phyloP scores from a whole-genome alignment of 371 early-diverging fungal species.

The Funneliformis caledonium region DNA sequence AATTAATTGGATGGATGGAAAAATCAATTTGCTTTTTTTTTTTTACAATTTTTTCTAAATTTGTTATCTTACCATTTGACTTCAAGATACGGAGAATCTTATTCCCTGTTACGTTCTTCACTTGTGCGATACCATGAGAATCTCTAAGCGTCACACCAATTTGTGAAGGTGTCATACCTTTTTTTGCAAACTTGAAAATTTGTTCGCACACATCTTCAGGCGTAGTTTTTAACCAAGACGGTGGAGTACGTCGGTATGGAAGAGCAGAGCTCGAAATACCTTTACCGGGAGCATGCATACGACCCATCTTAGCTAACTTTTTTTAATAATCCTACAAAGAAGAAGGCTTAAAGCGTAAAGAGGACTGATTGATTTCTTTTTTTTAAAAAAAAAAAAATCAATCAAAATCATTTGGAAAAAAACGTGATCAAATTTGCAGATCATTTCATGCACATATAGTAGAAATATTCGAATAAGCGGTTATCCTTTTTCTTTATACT shows the following conservation, averaged over 20 bases:
- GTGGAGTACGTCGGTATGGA: slow-evolving; percentile 98
- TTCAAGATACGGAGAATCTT: slow-evolving; percentile 95
- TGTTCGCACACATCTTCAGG: slow-evolving; percentile 96
- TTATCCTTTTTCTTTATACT: background rate
- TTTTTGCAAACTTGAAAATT: slow-evolving; percentile 99
- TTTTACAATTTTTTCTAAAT: background rate
- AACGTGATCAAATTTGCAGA: background rate
- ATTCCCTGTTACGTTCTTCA: slow-evolving; percentile 94
- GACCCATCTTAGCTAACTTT: slow-evolving; percentile 76
- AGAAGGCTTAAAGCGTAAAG: background rate
- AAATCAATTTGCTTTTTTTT: background rate
- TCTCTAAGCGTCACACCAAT: slow-evolving; percentile 99
- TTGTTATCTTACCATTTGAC: slow-evolving; percentile 64
- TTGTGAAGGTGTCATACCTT: slow-evolving; percentile 98
- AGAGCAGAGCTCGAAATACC: slow-evolving; percentile 98
- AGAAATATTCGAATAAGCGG: background rate
- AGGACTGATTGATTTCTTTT: background rate
- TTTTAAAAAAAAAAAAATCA: too few relatives aligned
- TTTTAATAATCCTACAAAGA: slow-evolving; percentile 21
- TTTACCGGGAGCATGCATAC: slow-evolving; percentile 98
- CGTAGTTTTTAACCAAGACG: slow-evolving; percentile 97
- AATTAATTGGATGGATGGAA: background rate
- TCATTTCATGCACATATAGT: background rate
- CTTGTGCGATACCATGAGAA: slow-evolving; percentile 98
- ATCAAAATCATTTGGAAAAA: too few relatives aligned